These are phyloP conservation scores for Corylus americana DNA, from an alignment of 306 rosid species.

Conservation along the genomic window DNA sequence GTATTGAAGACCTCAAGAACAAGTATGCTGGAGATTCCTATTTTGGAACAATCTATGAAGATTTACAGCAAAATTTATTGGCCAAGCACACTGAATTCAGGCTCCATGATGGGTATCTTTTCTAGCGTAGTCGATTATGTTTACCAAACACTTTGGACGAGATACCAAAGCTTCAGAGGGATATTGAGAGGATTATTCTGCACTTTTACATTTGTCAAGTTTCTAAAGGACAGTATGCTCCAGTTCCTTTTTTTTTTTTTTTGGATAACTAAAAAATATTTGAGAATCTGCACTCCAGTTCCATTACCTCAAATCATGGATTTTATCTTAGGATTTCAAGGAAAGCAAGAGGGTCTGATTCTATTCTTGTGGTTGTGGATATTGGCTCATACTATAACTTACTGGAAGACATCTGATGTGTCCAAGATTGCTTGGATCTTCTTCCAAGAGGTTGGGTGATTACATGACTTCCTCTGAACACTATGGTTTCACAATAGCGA, in stretches of 20 bases:
- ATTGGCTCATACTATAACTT: not conserved
- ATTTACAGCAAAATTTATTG: no score
- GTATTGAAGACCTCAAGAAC: not conserved
- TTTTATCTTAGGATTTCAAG: not conserved
- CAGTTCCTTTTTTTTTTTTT: no score
- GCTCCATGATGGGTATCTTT: not conserved
- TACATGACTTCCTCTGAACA: no score
- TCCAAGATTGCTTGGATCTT: no score
- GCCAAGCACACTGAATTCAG: not conserved
- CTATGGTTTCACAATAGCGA: no score
- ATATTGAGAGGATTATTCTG: not conserved
- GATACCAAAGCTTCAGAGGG: not conserved
- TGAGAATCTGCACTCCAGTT: no score
- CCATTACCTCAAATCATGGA: not conserved
- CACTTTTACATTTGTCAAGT: not conserved
- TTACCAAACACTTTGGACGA: no score
- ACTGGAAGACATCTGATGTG: not conserved
- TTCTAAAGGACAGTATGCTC: not conserved
- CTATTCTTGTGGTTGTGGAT: not conserved
- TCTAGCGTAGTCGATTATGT: not conserved
- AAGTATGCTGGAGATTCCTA: not conserved
- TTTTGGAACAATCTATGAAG: not conserved
- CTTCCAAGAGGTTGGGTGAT: no score
- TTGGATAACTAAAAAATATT: no score
- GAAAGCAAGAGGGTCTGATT: not conserved